phyloP scores from a whole-genome alignment of 176 grass and related monocot genomes.

The Tillandsia leiboldiana region DNA sequence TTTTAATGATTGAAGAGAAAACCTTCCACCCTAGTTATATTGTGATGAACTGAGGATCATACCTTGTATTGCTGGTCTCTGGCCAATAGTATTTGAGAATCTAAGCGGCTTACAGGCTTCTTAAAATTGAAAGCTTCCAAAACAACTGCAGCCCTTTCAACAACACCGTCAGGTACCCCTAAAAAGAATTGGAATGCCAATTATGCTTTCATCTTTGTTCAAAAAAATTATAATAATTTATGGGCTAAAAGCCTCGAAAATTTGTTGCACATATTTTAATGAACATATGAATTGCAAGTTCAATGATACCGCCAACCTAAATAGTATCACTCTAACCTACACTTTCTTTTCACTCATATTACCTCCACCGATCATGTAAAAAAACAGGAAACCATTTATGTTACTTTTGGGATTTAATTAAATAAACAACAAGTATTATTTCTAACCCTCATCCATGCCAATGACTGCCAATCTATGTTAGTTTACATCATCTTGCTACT shows the following conservation, averaged over 20 bases:
- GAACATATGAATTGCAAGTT: not conserved
- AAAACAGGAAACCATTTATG: too few relatives aligned
- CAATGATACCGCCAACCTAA: not conserved
- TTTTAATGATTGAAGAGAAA: too few relatives aligned
- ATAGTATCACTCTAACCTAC: not conserved
- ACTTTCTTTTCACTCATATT: not conserved
- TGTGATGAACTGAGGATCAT: not conserved
- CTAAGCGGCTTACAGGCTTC: constrained; percentile 40
- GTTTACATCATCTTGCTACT: too few relatives aligned
- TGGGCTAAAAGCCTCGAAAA: not conserved
- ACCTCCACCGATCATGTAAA: too few relatives aligned
- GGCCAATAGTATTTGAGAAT: constrained; percentile 34
- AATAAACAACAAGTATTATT: too few relatives aligned
- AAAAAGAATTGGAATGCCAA: not conserved
- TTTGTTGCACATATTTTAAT: not conserved
- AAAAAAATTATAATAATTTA: not conserved
- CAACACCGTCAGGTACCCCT: constrained; percentile 59
- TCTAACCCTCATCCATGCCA: too few relatives aligned
- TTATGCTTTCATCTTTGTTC: not conserved
- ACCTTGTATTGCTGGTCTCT: constrained; percentile 81
- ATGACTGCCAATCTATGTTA: too few relatives aligned
- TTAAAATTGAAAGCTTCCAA: constrained; percentile 62
- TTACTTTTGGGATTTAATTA: too few relatives aligned
- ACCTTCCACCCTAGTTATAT: not conserved
- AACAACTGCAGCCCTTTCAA: constrained; percentile 55